Base-by-base conservation (phyloP, 768 basidiomycete genomes). In the Cystofilobasidium ferigula region DNA sequence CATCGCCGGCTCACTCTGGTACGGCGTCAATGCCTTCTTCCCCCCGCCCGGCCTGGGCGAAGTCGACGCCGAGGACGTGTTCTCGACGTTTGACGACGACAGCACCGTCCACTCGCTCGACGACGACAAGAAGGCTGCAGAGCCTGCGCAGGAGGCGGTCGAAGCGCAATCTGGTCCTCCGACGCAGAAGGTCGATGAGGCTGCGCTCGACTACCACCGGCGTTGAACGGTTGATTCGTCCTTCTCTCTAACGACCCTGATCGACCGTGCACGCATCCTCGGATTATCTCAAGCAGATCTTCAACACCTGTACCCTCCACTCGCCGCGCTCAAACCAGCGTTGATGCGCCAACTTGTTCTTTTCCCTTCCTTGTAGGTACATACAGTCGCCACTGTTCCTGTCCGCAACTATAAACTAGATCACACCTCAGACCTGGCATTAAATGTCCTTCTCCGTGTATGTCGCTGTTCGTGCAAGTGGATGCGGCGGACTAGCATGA, bases 21-120 rank as follows among this genome's bases (percentile, higher is more conserved):
- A 68, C 6, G 54, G 42, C 20, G 24, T 73, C 26, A 69, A 67
- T 59, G 71, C 63, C 53, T 36, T 72, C 53, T 71, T 61, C 57
- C 72, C 73, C 10, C 63, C 69, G 12, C 61, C 57, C 1, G 60
- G 68, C 8, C 14, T 69, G 2, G 70, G 69, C 24, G 69, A 71
- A 35, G 69, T 72, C 7, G 73, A 73, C 61, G 71, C 64, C 8
- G 64, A 63, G 32, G 73, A 73, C 51, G 42, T 69, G 18, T 73
- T 69, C 42, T 72, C 70, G 6, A 72, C 73, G 26, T 73, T 73
- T 36, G 72, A 70, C 3, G 61, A 45, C 32, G 57, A 32, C 3
- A 61, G 35, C 40, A 14, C 58, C 22, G 32, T 60, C 24, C 16
- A 26, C 22, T 42, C 58, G 18, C 28, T 54, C 51, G 48, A 13